Conservation (phyloP, 331 rosid species). For the Stylosanthes scabra region DNA sequence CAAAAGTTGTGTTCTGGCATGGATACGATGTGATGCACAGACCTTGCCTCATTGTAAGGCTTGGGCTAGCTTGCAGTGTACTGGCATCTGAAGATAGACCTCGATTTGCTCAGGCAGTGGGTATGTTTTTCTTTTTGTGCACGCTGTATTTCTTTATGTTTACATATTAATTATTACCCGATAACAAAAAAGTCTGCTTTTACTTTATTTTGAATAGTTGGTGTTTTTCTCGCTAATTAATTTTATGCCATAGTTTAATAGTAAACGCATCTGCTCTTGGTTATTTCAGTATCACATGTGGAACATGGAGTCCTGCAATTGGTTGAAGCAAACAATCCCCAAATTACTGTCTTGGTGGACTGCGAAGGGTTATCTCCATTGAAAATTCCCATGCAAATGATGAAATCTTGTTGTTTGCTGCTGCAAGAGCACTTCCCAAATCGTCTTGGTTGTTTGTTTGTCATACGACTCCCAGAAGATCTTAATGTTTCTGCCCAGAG, state of each 20-base stretch:
- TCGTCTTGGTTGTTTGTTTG: constrained; percentile 79
- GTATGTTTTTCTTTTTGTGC: constrained; percentile 55
- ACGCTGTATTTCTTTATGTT: neutral
- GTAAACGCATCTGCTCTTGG: constrained; percentile 30
- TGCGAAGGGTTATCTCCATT: constrained; percentile 80
- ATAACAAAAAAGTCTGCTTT: too few relatives aligned
- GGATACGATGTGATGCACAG: constrained; percentile 68
- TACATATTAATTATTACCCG: too few relatives aligned
- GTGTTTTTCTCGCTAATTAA: neutral
- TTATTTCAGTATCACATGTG: constrained; percentile 81
- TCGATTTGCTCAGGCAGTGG: constrained; percentile 79
- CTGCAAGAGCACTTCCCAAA: constrained; percentile 92
- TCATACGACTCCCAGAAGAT: constrained; percentile 71
- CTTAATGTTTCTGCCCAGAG: constrained; percentile 71
- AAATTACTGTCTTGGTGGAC: constrained; percentile 78
- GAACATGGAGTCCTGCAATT: constrained; percentile 72
- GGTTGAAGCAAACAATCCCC: constrained; percentile 59
- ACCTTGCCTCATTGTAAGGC: constrained; percentile 81
- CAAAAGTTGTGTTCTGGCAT: constrained; percentile 87
- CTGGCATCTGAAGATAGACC: constrained; percentile 71
- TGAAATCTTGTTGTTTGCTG: constrained; percentile 76
- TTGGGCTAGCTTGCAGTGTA: constrained; percentile 68
- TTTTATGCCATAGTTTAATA: constrained; percentile 7
- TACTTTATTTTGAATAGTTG: too few relatives aligned
- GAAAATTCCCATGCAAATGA: constrained; percentile 80